Conservation (phyloP, 495 filamentous ascomycete genomes). For the Corynascus novoguineensis region DNA sequence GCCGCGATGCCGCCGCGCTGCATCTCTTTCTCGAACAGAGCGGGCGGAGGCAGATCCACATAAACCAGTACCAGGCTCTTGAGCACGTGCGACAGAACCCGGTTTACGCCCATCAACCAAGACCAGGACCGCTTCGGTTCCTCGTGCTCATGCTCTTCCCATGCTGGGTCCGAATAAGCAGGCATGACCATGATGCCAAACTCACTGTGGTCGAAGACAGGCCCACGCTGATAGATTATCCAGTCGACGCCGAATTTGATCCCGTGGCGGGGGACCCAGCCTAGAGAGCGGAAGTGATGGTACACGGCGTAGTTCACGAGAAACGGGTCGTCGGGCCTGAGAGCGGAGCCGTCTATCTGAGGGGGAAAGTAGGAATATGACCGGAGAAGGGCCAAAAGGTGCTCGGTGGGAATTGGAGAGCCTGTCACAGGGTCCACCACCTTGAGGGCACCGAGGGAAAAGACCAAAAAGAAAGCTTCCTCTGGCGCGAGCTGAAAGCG, state of each 20-base stretch:
- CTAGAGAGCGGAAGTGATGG: conserved; percentile 93
- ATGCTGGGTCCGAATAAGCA: conserved; percentile 70
- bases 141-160: conserved; percentile 50
- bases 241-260: conserved; percentile 95
- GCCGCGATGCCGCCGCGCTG: conserved; percentile 51
- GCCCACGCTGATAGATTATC: conserved; percentile 89
- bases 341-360: conserved; percentile 34
- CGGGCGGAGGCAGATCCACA: conserved; percentile 81
- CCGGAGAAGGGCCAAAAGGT: conserved; percentile 62
- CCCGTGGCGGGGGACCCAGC: conserved; percentile 91
- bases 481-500: conserved; percentile 85
- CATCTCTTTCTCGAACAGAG: conserved; percentile 35
- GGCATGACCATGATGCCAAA: conserved; percentile 83
- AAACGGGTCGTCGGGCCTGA: conserved; percentile 70
- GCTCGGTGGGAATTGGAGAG: conserved; percentile 41
- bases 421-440: conserved; percentile 55
- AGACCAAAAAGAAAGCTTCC: conserved; percentile 88
- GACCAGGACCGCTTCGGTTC: conserved; percentile 62
- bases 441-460: conserved; percentile 69
- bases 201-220: conserved; percentile 89
- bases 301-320: conserved; percentile 81
- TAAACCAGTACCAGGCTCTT: conserved; percentile 86
- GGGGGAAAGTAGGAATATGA: conserved; percentile 65
- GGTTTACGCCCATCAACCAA: conserved; percentile 87
- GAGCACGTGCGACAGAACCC: conserved; percentile 80